Evolutionary conservation across 2,329 filamentous ascomycete species (phyloP).

Genomic region (Fusarium armeniacum): DNA sequence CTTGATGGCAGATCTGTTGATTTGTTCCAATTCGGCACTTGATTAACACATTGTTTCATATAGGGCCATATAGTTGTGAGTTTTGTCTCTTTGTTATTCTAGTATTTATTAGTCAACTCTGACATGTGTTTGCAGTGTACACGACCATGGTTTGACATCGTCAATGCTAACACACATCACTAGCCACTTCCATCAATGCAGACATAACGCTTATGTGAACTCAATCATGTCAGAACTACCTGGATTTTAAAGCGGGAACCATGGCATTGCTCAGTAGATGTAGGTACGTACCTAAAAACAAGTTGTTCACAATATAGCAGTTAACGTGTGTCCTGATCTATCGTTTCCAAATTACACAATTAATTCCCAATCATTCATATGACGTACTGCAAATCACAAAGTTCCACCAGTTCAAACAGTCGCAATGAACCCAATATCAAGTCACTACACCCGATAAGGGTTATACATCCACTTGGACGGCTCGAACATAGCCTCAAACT

Average conservation of each 20-base stretch:
- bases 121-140: not conserved
- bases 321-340: slow-evolving; percentile 14
- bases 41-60: not conserved
- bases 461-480: slow-evolving; percentile 70
- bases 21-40: not conserved
- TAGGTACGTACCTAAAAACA: not conserved
- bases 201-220: no score
- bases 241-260: no score
- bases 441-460: slow-evolving; percentile 40
- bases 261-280: no score
- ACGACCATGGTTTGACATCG: not conserved
- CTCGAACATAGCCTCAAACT: slow-evolving; percentile 76
- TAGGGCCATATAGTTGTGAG: not conserved
- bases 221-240: no score
- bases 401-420: not conserved
- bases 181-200: not conserved
- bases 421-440: not conserved
- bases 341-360: not conserved
- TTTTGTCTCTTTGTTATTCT: not conserved
- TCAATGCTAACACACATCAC: no score
- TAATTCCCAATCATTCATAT: not conserved
- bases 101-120: no score
- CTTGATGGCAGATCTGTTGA: not conserved
- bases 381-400: not conserved
- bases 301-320: not conserved